These are phyloP conservation scores for Syncephalastrum sp. DNA, from an alignment of 371 early-diverging fungal species.

Conservation along the genomic window DNA sequence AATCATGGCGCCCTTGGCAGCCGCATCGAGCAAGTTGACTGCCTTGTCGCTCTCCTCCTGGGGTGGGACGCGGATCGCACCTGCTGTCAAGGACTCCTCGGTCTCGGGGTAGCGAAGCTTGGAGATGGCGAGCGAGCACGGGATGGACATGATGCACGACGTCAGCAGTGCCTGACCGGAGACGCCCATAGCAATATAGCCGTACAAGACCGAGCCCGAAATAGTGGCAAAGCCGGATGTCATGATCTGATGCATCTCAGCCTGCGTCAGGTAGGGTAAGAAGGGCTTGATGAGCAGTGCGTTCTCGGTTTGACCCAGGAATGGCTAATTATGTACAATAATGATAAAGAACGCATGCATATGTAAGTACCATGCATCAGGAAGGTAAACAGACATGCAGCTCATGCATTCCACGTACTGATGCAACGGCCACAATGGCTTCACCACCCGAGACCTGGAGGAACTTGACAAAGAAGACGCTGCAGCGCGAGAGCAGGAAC, in stretches of 20 bases:
- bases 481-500: conserved; percentile 74
- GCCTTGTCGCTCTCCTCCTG: conserved; percentile 44
- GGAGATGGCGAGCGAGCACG: conserved; percentile 83
- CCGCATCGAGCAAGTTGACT: conserved; percentile 80
- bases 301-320: conserved; percentile 84
- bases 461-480: conserved; percentile 64
- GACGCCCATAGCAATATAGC: conserved; percentile 69
- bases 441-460: conserved; percentile 87
- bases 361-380: not conserved
- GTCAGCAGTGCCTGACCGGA: conserved; percentile 71
- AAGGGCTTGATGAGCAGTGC: conserved; percentile 83
- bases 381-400: conserved; percentile 3
- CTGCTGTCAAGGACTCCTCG: conserved; percentile 74
- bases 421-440: conserved; percentile 85
- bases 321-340: conserved; percentile 36
- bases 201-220: conserved; percentile 88
- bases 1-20: conserved; percentile 82
- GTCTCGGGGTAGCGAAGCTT: conserved; percentile 81
- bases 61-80: conserved; percentile 43
- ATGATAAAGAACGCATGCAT: not conserved
- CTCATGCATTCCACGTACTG: conserved; percentile 25
- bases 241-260: conserved; percentile 89
- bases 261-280: conserved; percentile 79
- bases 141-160: conserved; percentile 92
- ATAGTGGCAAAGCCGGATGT: conserved; percentile 91